Percentiles rank a stretch among this genome's conserved stretches.
These are phyloP conservation scores for Athelia psychrophila DNA, from an alignment of 1,284 basidiomycete species.

Conservation along the genomic window DNA sequence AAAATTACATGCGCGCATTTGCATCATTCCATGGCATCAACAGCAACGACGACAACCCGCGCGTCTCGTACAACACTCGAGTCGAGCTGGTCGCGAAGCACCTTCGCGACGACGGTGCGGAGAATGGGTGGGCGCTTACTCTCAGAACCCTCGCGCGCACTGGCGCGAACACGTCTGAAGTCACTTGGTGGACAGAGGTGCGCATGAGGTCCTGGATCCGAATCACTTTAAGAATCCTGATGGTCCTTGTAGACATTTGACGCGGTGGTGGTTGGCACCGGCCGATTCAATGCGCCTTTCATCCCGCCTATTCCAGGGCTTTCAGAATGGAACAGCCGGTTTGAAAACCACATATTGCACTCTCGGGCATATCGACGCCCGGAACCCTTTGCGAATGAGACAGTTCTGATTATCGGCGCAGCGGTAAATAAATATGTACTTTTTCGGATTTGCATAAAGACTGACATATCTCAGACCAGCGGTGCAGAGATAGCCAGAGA, in stretches of 20 bases:
- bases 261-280: slow-evolving; percentile 42
- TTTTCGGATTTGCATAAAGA: neutral
- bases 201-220: slow-evolving; percentile 1
- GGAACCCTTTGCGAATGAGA: slow-evolving; percentile 33
- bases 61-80: slow-evolving; percentile 44
- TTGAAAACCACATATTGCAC: slow-evolving; percentile 35
- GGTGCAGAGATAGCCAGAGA: slow-evolving; percentile 41
- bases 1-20: slow-evolving; percentile 30
- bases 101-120: slow-evolving; percentile 22
- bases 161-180: slow-evolving; percentile 23
- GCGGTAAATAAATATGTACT: slow-evolving; percentile 22
- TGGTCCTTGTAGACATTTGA: slow-evolving; percentile 37
- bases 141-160: slow-evolving; percentile 27
- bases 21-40: slow-evolving; percentile 39
- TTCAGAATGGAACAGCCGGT: slow-evolving; percentile 32
- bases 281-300: slow-evolving; percentile 43
- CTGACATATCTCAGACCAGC: slow-evolving; percentile 26
- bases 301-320: slow-evolving; percentile 36
- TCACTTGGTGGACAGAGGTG: slow-evolving; percentile 34
- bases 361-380: slow-evolving; percentile 44
- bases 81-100: slow-evolving; percentile 44
- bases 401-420: slow-evolving; percentile 45
- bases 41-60: slow-evolving; percentile 35
- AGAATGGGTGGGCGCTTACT: slow-evolving; percentile 37
- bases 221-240: neutral